Base-by-base conservation (phyloP, 1,139 yeast genomes). In the Geotrichum histeridarum region DNA sequence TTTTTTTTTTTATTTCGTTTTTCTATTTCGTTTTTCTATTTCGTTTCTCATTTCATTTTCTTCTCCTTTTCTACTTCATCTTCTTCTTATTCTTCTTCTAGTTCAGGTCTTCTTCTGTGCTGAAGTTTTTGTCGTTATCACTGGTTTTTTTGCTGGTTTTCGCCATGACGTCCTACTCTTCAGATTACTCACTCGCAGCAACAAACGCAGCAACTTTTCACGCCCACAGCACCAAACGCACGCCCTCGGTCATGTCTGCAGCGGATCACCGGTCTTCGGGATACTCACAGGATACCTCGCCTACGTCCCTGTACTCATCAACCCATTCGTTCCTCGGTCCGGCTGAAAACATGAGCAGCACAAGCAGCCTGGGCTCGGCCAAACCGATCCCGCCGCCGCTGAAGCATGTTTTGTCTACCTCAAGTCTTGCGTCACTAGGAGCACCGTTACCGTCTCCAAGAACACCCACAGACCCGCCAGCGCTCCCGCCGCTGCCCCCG, bases 401-500 rank as follows among this genome's bases (percentile, higher is more conserved):
- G 31, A 27, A 45, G 8, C 41, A 32, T 4, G 41, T 31, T 15
- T 31, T 45, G 33, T 45, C 49, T 8, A 11, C 41, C 11, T 33
- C 49, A 8, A 45, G 49, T 35, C 27, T 45, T 11, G 32, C 32
- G 9, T 45, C 49, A 9, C 15, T 27, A 31, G 43, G 17, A 8
- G 38, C 30, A 9, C 49, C 32, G 33, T 5, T 22, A 5, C 27
- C 27, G 27, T 22, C 27, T 22, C 27, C 27, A 22, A 22, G 22
- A 36, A 8, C 49, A 11, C 31, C 49, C 32, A 43, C 14, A 9
- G 55, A 51, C 27, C 57, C 60, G 12, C 59, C 60, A 1, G 57
- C 55, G 30, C 53, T 59, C 39, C 62, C 62, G 7, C 62, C 62
- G 11, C 50, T 59, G 48, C 62, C 62, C 14, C 55, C 58, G 15